Base-by-base conservation (phyloP, 768 basidiomycete genomes). In the Dioszegia crocea region DNA sequence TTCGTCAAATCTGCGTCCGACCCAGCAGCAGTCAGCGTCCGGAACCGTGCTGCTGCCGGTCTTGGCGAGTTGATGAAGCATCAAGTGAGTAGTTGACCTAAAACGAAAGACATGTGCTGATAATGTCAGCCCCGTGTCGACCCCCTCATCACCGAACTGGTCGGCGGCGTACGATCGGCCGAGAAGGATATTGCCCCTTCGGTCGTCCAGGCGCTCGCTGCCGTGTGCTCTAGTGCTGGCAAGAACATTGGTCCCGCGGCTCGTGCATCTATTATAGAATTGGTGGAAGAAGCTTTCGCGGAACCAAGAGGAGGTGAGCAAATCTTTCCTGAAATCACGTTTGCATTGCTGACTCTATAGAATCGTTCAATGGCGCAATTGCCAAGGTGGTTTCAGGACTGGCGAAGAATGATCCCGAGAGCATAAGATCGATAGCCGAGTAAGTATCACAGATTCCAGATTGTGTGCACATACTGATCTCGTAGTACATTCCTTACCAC, bases 1-100 rank as follows among this genome's bases (percentile, higher is more conserved):
- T 97, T 98, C 70, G 88, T 96, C 74, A 98, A 98, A 79, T 88
- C 91, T 43, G 83, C 88, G 2, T 84, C 87, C 57, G 93, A 98
- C 74, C 77, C 86, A 8, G 81, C 86, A 1, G 90, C 88, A 62
- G 79, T 83, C 0, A 83, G 84, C 16, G 90, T 98, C 24, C 85
- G 94, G 51, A 85, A 81, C 59, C 85, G 85, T 53, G 92, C 91
- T 0, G 91, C 86, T 0, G 82, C 86, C 39, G 93, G 89, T 11
- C 81, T 98, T 0, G 93, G 93, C 12, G 83, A 85, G 3, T 80
- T 99, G 70, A 96, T 98, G 91, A 84, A 83, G 67, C 87, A 86
- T 70, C 77, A 78, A 60, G 70, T 53, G 27, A 53, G 51, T 24
- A 6, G 4, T 67, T 57, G 4, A 24, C 12, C 33, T 23, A 5